These are phyloP conservation scores for Populus hybrid DNA, from an alignment of 441 rosid species.

Conservation along the genomic window DNA sequence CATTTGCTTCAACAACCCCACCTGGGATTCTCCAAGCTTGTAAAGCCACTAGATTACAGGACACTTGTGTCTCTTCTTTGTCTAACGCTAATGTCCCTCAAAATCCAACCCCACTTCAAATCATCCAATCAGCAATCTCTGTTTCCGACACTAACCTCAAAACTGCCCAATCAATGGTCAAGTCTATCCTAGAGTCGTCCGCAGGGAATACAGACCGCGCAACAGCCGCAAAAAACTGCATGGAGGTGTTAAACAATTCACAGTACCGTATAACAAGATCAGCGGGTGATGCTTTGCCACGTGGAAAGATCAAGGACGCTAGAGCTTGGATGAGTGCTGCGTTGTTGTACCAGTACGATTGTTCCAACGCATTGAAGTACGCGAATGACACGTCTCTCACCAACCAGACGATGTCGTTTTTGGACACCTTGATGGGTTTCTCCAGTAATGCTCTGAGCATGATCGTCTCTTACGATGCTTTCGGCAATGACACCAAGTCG, in stretches of 20 bases:
- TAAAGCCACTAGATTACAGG: slow-evolving; percentile 56
- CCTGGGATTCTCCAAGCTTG: slow-evolving; percentile 58
- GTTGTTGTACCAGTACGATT: slow-evolving; percentile 65
- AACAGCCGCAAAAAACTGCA: slow-evolving; percentile 47
- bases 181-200: slow-evolving; percentile 48
- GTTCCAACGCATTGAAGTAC: slow-evolving; percentile 65
- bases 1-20: slow-evolving; percentile 12
- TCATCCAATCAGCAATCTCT: slow-evolving; percentile 60
- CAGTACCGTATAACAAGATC: slow-evolving; percentile 45
- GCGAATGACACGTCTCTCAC: slow-evolving; percentile 66
- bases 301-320: slow-evolving; percentile 54
- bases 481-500: slow-evolving; percentile 38
- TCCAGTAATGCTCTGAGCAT: slow-evolving; percentile 78
- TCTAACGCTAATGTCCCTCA: slow-evolving; percentile 37
- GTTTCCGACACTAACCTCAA: slow-evolving; percentile 56
- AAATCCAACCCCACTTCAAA: slow-evolving; percentile 45
- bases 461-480: slow-evolving; percentile 57
- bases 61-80: slow-evolving; percentile 23
- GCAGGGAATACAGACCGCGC: slow-evolving; percentile 46
- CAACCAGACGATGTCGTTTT: slow-evolving; percentile 48
- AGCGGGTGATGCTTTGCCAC: slow-evolving; percentile 31
- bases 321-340: slow-evolving; percentile 88
- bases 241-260: slow-evolving; percentile 49
- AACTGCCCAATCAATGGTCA: slow-evolving; percentile 48
- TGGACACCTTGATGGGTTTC: slow-evolving; percentile 36